Conservation (phyloP, 441 rosid genomes). For the Dalechampia spathulata region DNA sequence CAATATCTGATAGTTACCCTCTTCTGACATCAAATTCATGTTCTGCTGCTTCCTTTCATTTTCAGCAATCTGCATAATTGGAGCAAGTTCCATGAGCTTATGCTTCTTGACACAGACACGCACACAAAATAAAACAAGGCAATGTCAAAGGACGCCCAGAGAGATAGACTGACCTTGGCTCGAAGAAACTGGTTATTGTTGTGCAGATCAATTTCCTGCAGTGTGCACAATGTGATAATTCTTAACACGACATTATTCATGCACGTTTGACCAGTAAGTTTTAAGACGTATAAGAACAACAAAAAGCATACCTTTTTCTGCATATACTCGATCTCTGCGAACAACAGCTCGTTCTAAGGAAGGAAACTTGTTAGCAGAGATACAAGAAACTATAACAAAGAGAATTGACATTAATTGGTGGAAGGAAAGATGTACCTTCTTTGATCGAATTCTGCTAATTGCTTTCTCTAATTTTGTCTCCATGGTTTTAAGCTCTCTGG, state of each 20-base stretch:
- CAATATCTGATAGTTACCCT: conserved; percentile 48
- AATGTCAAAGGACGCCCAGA: background rate
- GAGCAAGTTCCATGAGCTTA: background rate
- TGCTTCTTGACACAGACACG: background rate
- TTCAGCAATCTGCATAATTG: conserved; percentile 55
- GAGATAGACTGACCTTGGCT: conserved; percentile 37
- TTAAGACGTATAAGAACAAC: background rate
- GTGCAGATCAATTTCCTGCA: conserved; percentile 70
- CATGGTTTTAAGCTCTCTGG: conserved; percentile 58
- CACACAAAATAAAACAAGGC: background rate
- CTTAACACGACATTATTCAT: no score
- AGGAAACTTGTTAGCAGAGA: conserved; percentile 6
- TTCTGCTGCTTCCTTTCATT: conserved; percentile 61
- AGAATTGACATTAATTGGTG: background rate
- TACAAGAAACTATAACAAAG: background rate
- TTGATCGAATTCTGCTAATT: conserved; percentile 75
- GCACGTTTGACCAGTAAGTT: background rate
- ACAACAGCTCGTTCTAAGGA: conserved; percentile 50
- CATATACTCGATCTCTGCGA: conserved; percentile 69
- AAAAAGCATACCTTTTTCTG: conserved; percentile 38
- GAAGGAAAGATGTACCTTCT: conserved; percentile 43
- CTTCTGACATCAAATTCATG: conserved; percentile 80
- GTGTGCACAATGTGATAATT: no score
- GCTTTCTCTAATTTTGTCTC: conserved; percentile 80
- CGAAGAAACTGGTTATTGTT: conserved; percentile 70